Evolutionary conservation across 2,329 filamentous ascomycete genomes (phyloP).

Genomic region (Fusarium torreyae): DNA sequence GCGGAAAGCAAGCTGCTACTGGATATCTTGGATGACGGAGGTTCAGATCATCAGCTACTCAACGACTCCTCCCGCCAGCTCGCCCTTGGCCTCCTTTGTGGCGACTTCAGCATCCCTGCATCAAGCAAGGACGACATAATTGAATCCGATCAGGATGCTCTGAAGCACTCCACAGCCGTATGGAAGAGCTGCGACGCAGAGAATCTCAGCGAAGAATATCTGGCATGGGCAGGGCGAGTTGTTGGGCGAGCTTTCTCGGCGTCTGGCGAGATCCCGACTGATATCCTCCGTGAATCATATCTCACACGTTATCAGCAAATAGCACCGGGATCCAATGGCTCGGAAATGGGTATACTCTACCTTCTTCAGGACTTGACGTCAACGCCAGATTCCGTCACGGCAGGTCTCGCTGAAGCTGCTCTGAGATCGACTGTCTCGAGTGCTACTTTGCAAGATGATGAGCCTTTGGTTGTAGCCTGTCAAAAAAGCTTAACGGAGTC

Average conservation of each 20-base stretch:
- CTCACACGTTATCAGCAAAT: slow-evolving; percentile 66
- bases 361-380: slow-evolving; percentile 74
- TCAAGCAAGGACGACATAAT: slow-evolving; percentile 74
- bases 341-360: slow-evolving; percentile 74
- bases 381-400: slow-evolving; percentile 68
- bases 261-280: slow-evolving; percentile 76
- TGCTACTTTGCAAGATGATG: slow-evolving; percentile 63
- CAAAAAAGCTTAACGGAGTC: slow-evolving; percentile 67
- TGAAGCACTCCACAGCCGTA: slow-evolving; percentile 74
- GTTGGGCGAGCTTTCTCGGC: slow-evolving; percentile 87
- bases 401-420: slow-evolving; percentile 73
- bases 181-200: slow-evolving; percentile 82
- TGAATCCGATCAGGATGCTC: slow-evolving; percentile 75
- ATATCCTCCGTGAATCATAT: slow-evolving; percentile 72
- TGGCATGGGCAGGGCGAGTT: slow-evolving; percentile 87
- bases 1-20: slow-evolving; percentile 85
- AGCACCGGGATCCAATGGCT: slow-evolving; percentile 66
- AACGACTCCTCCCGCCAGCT: slow-evolving; percentile 78
- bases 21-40: slow-evolving; percentile 83
- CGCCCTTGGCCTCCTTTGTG: slow-evolving; percentile 81
- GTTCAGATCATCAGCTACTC: slow-evolving; percentile 73
- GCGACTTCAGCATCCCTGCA: slow-evolving; percentile 75
- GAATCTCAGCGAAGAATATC: slow-evolving; percentile 76
- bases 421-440: slow-evolving; percentile 71
- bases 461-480: slow-evolving; percentile 65